Percentiles rank a stretch among this genome's conserved stretches.
Evolutionary conservation across 2,329 filamentous ascomycete genomes (phyloP).

Genomic region (Colletotrichum tropicicola): DNA sequence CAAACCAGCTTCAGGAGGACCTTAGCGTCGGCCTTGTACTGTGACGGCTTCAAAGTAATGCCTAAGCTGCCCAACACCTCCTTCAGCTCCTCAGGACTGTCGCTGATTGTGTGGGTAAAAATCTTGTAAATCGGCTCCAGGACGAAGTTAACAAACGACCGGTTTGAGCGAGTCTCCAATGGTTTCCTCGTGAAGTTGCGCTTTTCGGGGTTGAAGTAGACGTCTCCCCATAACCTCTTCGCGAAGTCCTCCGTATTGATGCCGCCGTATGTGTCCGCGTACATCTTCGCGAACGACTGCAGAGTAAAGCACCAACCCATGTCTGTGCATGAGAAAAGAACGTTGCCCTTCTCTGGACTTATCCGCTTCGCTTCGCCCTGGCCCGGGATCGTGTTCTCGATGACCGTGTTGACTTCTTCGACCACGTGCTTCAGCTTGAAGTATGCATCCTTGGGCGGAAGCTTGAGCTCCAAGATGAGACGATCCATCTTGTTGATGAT

Average conservation of each 20-base stretch:
- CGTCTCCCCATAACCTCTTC: slow-evolving; percentile 89
- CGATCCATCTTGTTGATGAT: slow-evolving; percentile 98
- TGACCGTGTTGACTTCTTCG: slow-evolving; percentile 96
- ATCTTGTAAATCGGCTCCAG: slow-evolving; percentile 98
- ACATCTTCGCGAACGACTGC: slow-evolving; percentile 95
- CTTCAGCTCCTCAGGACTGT: slow-evolving; percentile 85
- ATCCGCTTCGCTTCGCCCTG: slow-evolving; percentile 81
- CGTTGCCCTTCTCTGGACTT: slow-evolving; percentile 96
- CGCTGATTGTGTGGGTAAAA: slow-evolving; percentile 93
- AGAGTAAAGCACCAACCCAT: slow-evolving; percentile 98
- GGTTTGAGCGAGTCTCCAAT: slow-evolving; percentile 79
- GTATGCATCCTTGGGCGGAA: slow-evolving; percentile 95
- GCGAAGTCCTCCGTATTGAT: slow-evolving; percentile 87
- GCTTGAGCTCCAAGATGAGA: slow-evolving; percentile 90
- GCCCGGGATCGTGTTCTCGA: slow-evolving; percentile 86
- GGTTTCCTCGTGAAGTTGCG: slow-evolving; percentile 92
- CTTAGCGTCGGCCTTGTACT: slow-evolving; percentile 90
- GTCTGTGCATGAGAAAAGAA: slow-evolving; percentile 92
- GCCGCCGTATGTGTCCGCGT: slow-evolving; percentile 85
- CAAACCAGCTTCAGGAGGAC: slow-evolving; percentile 89
- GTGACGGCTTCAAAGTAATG: slow-evolving; percentile 89
- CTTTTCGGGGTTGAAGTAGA: slow-evolving; percentile 93
- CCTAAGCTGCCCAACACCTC: slow-evolving; percentile 81
- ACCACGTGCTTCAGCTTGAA: slow-evolving; percentile 99
- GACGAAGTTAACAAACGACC: slow-evolving; percentile 94